Evolutionary conservation across 1,139 yeast species (phyloP).

Genomic region (Lodderomyces elongisporus): DNA sequence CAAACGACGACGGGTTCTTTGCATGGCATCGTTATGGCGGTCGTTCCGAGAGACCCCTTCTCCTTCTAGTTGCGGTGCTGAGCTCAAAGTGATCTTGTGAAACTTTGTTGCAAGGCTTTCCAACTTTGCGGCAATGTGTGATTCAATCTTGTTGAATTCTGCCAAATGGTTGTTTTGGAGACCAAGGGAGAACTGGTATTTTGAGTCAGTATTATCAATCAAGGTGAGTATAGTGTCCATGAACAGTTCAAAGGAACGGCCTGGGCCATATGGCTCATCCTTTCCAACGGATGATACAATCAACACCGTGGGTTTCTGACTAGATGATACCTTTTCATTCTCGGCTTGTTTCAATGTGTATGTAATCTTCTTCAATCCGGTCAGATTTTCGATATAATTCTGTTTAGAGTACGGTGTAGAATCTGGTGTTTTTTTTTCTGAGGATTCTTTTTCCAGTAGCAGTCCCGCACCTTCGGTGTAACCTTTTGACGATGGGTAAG

Average conservation of each 20-base stretch:
- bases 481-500: too few species aligned
- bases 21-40: slow-evolving; percentile 29
- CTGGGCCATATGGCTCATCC: slow-evolving; percentile 25
- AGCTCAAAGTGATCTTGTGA: slow-evolving; percentile 1
- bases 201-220: slow-evolving; percentile 11
- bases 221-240: slow-evolving; percentile 19
- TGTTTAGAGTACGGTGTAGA: too few species aligned
- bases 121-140: slow-evolving; percentile 13
- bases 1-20: slow-evolving; percentile 28
- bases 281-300: slow-evolving; percentile 23
- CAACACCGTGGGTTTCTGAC: slow-evolving; percentile 16
- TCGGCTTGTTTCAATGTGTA: too few species aligned
- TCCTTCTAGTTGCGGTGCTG: slow-evolving; percentile 1
- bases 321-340: too few species aligned
- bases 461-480: too few species aligned
- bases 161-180: slow-evolving; percentile 22
- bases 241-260: slow-evolving; percentile 20
- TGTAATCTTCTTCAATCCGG: too few species aligned
- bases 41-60: slow-evolving; percentile 17
- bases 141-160: slow-evolving; percentile 21
- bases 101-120: slow-evolving; percentile 7
- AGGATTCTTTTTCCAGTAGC: too few species aligned
- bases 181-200: slow-evolving; percentile 21
- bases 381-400: too few species aligned
- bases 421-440: too few species aligned